These are phyloP conservation scores for Lachancea lanzarotensis DNA, from an alignment of 805 yeast species.

Conservation along the genomic window DNA sequence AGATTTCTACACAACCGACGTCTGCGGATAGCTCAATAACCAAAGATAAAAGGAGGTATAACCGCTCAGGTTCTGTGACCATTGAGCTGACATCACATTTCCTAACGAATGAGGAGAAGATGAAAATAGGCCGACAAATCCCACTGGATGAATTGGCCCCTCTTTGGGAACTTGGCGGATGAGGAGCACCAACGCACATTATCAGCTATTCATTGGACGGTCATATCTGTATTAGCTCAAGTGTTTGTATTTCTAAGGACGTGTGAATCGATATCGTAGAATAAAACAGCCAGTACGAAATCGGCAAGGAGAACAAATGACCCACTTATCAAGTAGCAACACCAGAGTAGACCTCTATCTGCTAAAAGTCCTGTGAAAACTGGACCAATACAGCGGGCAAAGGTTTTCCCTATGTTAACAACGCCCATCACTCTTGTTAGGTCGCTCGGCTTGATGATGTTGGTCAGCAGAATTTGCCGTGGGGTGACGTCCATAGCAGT, in stretches of 20 bases:
- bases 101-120: constrained; percentile 25
- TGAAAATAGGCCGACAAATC: constrained; percentile 27
- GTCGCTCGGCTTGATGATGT: constrained; percentile 55
- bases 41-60: constrained; percentile 15
- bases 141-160: constrained; percentile 4
- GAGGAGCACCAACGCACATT: background rate
- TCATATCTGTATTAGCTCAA: background rate
- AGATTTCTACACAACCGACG: constrained; percentile 18
- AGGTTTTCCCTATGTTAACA: constrained; percentile 79
- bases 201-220: background rate
- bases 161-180: background rate
- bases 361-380: constrained; percentile 72
- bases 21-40: constrained; percentile 16
- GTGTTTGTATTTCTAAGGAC: constrained; percentile 14
- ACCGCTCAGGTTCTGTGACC: constrained; percentile 9
- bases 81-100: constrained; percentile 20
- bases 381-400: constrained; percentile 81
- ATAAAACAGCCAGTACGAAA: constrained; percentile 27
- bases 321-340: constrained; percentile 48
- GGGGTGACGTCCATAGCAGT: constrained; percentile 90
- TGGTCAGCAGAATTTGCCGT: constrained; percentile 70
- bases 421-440: constrained; percentile 75
- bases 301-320: constrained; percentile 41
- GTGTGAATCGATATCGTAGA: constrained; percentile 30
- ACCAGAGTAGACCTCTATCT: constrained; percentile 37